These are phyloP conservation scores for Vaccinium corymbosum DNA, from an alignment of 148 eudicot species.

Conservation along the genomic window DNA sequence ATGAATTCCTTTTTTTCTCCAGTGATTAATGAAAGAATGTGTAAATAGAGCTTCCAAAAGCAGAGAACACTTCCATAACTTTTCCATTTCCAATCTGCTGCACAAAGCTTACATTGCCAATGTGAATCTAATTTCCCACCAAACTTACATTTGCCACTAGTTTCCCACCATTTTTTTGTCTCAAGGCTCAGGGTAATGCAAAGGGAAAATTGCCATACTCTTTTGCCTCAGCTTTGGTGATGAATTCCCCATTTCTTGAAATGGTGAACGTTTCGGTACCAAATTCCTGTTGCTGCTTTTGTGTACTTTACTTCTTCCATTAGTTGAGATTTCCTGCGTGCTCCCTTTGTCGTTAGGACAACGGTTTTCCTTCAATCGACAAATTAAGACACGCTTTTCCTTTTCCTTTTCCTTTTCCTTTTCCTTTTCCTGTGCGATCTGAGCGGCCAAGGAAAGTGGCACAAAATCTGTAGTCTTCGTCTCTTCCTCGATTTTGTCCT, in stretches of 20 bases:
- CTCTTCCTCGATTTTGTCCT: constrained; percentile 20
- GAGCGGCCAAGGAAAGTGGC: constrained; percentile 50
- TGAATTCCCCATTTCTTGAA: constrained; percentile 60
- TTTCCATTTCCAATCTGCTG: background rate
- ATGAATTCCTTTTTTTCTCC: background rate
- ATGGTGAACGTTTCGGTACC: constrained; percentile 45
- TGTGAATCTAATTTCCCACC: background rate
- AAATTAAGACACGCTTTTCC: constrained; percentile 32
- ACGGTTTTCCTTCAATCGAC: constrained; percentile 45
- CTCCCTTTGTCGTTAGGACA: constrained; percentile 19
- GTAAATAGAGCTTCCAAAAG: background rate
- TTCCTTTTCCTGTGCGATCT: constrained; percentile 57
- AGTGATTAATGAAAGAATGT: background rate
- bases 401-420: constrained; percentile 36
- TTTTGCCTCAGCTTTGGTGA: constrained; percentile 53
- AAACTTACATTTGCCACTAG: background rate
- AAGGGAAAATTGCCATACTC: constrained; percentile 41
- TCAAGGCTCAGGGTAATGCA: constrained; percentile 37
- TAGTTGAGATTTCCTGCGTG: constrained; percentile 23
- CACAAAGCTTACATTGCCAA: background rate
- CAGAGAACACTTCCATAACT: background rate
- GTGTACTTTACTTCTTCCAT: constrained; percentile 27
- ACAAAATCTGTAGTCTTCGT: constrained; percentile 19
- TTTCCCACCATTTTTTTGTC: background rate
- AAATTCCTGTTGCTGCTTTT: constrained; percentile 16